Conservation (phyloP, 116 monocot genomes). For the Posidonia oceanica region DNA sequence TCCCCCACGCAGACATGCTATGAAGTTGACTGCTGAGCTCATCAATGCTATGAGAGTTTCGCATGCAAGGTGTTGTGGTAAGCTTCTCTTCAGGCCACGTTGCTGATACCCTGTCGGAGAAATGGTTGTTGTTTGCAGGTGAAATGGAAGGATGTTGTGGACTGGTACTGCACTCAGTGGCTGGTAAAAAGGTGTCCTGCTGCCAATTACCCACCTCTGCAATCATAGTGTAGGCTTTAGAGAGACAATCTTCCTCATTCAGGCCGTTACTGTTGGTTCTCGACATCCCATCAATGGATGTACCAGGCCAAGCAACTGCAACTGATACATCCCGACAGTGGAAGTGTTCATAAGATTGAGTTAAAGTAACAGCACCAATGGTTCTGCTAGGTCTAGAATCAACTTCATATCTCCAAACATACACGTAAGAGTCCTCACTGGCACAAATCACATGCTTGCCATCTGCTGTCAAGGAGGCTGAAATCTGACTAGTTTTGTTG, state of each 20-base stretch:
- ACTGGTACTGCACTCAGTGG: slow-evolving; percentile 2
- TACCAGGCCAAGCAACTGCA: slow-evolving; percentile 69
- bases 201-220: slow-evolving; percentile 9
- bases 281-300: slow-evolving; percentile 1
- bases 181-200: slow-evolving; percentile 1
- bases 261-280: slow-evolving; percentile 10
- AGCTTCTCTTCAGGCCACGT: slow-evolving; percentile 49
- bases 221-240: background rate
- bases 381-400: slow-evolving; percentile 37
- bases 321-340: slow-evolving; percentile 69
- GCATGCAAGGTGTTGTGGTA: slow-evolving; percentile 8
- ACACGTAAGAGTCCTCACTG: slow-evolving; percentile 91
- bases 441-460: slow-evolving; percentile 81
- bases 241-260: slow-evolving; percentile 3
- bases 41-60: slow-evolving; percentile 6
- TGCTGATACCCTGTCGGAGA: slow-evolving; percentile 17
- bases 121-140: slow-evolving; percentile 7
- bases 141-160: background rate
- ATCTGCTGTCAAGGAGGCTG: slow-evolving; percentile 67
- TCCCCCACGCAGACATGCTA: slow-evolving; percentile 34
- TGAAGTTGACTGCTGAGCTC: slow-evolving; percentile 5
- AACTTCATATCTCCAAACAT: slow-evolving; percentile 71
- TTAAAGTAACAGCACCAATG: slow-evolving; percentile 22
- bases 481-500: slow-evolving; percentile 95
- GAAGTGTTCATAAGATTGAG: slow-evolving; percentile 74